Evolutionary conservation across 139 green algal species (phyloP).

Genomic region (Zygnema cylindricum): DNA sequence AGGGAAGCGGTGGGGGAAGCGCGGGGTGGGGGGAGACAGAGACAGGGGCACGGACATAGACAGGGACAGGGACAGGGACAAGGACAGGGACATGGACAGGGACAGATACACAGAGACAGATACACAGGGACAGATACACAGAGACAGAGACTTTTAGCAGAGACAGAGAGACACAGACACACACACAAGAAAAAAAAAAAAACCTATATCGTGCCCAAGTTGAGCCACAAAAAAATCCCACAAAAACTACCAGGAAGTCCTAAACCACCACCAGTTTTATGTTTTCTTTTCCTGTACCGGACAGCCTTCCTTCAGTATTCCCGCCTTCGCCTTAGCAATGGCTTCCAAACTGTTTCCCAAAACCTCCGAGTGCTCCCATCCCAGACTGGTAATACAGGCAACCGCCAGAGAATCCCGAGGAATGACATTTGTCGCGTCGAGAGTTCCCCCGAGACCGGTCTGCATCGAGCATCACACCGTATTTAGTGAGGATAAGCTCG

Average conservation of each 20-base stretch:
- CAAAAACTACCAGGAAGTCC: not conserved
- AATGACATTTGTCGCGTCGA: conserved; percentile 61
- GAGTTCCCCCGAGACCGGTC: conserved; percentile 46
- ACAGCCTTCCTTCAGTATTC: conserved; percentile 49
- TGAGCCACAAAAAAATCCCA: not conserved
- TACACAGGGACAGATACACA: no score
- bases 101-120: no score
- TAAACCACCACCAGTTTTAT: conserved; percentile 13
- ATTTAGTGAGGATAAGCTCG: no score
- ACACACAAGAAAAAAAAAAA: no score
- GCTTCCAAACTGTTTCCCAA: conserved; percentile 43
- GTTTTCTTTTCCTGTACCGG: conserved; percentile 33
- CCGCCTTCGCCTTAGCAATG: conserved; percentile 53
- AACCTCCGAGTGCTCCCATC: conserved; percentile 41
- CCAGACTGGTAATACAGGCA: conserved; percentile 40
- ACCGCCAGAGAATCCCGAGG: conserved; percentile 24
- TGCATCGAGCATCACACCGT: not conserved
- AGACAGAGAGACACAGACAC: no score
- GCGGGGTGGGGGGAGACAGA: not conserved
- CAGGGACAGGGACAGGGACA: no score
- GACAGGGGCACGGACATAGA: no score
- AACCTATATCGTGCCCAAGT: not conserved
- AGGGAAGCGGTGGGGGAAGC: no score
- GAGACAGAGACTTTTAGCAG: no score
- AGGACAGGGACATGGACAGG: no score